phyloP scores from a whole-genome alignment of 2,329 filamentous ascomycete species.

The Cordyceps tenuipes region DNA sequence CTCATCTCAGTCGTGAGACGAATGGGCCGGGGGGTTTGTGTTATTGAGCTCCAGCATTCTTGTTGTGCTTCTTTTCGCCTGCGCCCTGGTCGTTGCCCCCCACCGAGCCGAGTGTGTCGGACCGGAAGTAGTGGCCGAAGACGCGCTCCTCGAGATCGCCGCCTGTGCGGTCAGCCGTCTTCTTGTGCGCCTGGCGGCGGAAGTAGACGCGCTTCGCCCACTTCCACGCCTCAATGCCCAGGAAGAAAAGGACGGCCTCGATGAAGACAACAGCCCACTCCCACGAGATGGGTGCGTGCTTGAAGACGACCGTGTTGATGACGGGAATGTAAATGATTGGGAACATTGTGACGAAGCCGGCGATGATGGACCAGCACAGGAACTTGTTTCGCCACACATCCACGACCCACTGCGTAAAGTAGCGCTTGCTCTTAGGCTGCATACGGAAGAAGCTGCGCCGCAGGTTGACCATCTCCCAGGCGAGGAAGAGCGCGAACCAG shows the following conservation, averaged over 20 bases:
- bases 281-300: slow-evolving; percentile 50
- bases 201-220: slow-evolving; percentile 43
- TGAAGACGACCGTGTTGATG: slow-evolving; percentile 48
- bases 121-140: slow-evolving; percentile 25
- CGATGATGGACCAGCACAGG: slow-evolving; percentile 52
- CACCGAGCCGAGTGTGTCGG: slow-evolving; percentile 13
- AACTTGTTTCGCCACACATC: slow-evolving; percentile 65
- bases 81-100: slow-evolving; percentile 15
- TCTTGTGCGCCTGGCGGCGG: slow-evolving; percentile 22
- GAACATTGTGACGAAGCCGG: slow-evolving; percentile 38
- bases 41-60: slow-evolving; percentile 14
- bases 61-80: slow-evolving; percentile 12
- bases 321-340: slow-evolving; percentile 49
- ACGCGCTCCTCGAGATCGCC: slow-evolving; percentile 25
- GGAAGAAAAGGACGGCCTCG: slow-evolving; percentile 46
- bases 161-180: slow-evolving; percentile 1
- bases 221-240: slow-evolving; percentile 51
- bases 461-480: slow-evolving; percentile 67
- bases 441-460: slow-evolving; percentile 65
- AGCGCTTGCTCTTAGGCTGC: slow-evolving; percentile 52
- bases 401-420: slow-evolving; percentile 56
- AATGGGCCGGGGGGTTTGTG: slow-evolving; percentile 10
- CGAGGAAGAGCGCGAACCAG: slow-evolving; percentile 66
- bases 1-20: slow-evolving; percentile 1
- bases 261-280: slow-evolving; percentile 54